These are phyloP conservation scores for Colletotrichum incanum DNA, from an alignment of 2,329 filamentous ascomycete species.

Conservation along the genomic window DNA sequence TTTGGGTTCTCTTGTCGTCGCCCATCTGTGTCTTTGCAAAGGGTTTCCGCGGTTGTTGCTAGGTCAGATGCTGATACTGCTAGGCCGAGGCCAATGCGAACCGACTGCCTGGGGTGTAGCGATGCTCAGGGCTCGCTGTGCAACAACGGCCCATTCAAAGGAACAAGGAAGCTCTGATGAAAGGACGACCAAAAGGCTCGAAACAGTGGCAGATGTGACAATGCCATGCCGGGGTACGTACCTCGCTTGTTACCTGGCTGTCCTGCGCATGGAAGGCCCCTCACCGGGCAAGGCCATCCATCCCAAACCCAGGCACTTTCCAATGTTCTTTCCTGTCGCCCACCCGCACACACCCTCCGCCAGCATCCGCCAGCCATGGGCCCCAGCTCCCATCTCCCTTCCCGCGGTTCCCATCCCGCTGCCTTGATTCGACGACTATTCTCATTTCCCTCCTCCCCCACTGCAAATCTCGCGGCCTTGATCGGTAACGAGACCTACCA, in stretches of 20 bases:
- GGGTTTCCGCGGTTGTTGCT: slow-evolving; percentile 5
- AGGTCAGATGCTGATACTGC: slow-evolving; percentile 14
- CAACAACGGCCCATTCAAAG: neutral
- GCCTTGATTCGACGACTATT: slow-evolving; percentile 32
- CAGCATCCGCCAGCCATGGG: slow-evolving; percentile 17
- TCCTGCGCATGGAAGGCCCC: neutral
- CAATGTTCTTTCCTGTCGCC: neutral
- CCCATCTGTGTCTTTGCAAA: neutral
- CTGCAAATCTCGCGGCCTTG: slow-evolving; percentile 27
- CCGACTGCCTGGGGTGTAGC: neutral
- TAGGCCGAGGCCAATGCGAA: slow-evolving; percentile 3
- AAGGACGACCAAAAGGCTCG: slow-evolving; percentile 27
- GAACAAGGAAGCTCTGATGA: slow-evolving; percentile 35
- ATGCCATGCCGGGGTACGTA: slow-evolving; percentile 5
- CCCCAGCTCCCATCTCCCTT: slow-evolving; percentile 7
- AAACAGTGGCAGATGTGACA: slow-evolving; percentile 36
- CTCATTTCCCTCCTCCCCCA: slow-evolving; percentile 21
- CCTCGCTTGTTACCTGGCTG: neutral
- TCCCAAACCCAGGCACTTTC: slow-evolving; percentile 5
- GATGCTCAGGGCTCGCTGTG: neutral
- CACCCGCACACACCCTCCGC: slow-evolving; percentile 27
- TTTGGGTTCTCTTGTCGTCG: neutral
- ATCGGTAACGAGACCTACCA: neutral
- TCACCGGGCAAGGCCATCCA: slow-evolving; percentile 19
- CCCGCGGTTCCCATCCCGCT: slow-evolving; percentile 14